Evolutionary conservation across 257 asterid genomes (phyloP), one percentile per base, ranked within the genome.

Genomic region (Solanum infundibuliforme): DNA sequence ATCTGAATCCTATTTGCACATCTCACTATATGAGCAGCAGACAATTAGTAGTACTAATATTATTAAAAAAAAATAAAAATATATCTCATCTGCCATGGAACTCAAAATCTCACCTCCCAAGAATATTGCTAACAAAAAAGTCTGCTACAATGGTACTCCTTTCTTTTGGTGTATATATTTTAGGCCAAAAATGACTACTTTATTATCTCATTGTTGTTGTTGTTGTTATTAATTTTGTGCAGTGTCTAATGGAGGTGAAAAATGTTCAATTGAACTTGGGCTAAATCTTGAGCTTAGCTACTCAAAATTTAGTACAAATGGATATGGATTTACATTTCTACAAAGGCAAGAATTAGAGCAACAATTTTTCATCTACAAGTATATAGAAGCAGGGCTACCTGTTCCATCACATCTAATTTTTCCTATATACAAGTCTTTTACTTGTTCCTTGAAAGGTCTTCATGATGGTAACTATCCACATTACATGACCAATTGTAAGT

Each of bases 401-500:
- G 34, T 89, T 69, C 90, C 91, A 7, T 29, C 73, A n/a, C 83
- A 79, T 77, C 91, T 89, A 34, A 85, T 89, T 29, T 3, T 89
- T 55, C 88, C 90, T 35, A 81, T 89, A 82, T 85, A 65, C 88
- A 89, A 81, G 88, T 84, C 90, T 79, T 27, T 89, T 52, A 46
- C 74, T 36, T 43, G 73, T 12, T 84, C 71, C 46, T 25, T 41
- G 6, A 82, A 48, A 48, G 43, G 69, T 48, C 69, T 82, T 82
- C 86, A 29, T 2, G 21, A 48, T 23, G 34, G 38, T 43, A 74
- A 21, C 27, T 81, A 71, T 62, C 79, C 25, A 68, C 29, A 83
- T 38, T 66, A 18, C 31, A 58, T 48, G 60, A 48, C 75, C 39
- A 89, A 46, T 66, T 87, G 89, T 79, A 46, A 48, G 85, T 81